Evolutionary conservation across 1,139 yeast species (phyloP).

Genomic region (Lodderomyces orthopsilosis): DNA sequence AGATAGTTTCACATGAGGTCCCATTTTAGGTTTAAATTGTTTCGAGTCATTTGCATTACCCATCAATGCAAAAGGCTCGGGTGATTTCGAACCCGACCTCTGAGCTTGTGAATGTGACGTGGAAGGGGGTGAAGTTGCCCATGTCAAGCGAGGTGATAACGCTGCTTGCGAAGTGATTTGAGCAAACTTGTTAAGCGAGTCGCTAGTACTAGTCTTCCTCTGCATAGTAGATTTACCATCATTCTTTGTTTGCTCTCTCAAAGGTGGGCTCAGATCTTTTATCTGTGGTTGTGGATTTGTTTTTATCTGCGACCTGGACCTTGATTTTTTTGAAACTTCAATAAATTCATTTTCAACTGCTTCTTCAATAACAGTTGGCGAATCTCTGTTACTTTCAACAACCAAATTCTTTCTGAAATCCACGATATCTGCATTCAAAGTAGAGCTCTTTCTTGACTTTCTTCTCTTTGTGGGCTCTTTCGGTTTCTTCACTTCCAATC

Average conservation of each 20-base stretch:
- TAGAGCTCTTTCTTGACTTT: constrained; percentile 28
- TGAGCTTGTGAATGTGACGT: constrained; percentile 13
- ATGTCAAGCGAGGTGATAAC: constrained; percentile 25
- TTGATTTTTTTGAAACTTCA: background rate
- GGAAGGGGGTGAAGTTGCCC: constrained; percentile 26
- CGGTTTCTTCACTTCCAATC: constrained; percentile 19
- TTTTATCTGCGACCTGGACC: background rate
- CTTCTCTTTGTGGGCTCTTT: constrained; percentile 19
- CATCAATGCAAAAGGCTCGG: constrained; percentile 7
- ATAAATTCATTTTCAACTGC: constrained; percentile 12
- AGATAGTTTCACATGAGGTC: constrained; percentile 40
- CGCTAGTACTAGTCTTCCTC: background rate
- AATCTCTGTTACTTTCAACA: background rate
- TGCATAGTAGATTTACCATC: background rate
- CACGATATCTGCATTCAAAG: constrained; percentile 19
- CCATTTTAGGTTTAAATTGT: constrained; percentile 29
- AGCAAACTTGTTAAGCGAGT: background rate
- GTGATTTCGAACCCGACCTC: constrained; percentile 5
- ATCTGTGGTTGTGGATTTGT: background rate
- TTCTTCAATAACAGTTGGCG: constrained; percentile 24
- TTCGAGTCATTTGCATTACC: constrained; percentile 13
- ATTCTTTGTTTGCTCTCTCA: background rate
- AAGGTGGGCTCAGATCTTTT: background rate
- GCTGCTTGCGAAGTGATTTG: background rate
- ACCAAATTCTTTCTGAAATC: constrained; percentile 19